Percentiles rank a stretch among this genome's conserved stretches.
phyloP scores from a whole-genome alignment of 2,329 filamentous ascomycete genomes.

The Lachnum nothofagi region DNA sequence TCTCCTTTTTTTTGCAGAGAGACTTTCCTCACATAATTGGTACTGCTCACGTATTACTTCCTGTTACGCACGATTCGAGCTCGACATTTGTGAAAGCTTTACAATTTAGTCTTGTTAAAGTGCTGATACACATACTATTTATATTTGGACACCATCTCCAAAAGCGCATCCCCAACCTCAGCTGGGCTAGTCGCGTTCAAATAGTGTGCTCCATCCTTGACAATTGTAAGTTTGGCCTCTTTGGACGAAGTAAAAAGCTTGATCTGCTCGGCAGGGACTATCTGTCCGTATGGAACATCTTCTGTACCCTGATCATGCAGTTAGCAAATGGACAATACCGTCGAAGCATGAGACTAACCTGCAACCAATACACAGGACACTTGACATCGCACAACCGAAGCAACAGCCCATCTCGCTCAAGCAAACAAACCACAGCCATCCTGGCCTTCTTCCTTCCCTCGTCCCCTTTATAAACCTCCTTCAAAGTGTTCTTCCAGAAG shows the following conservation, averaged over 20 bases:
- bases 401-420: conserved; percentile 45
- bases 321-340: too few relatives aligned
- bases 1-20: too few relatives aligned
- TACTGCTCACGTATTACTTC: too few relatives aligned
- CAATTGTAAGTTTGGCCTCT: conserved; percentile 40
- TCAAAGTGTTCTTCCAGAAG: conserved; percentile 45
- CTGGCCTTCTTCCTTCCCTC: conserved; percentile 45
- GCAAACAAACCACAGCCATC: conserved; percentile 41
- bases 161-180: conserved; percentile 15
- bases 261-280: conserved; percentile 44
- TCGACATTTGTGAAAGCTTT: too few relatives aligned
- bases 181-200: conserved; percentile 36
- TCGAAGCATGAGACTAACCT: too few relatives aligned
- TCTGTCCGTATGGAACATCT: conserved; percentile 41
- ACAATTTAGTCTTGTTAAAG: too few relatives aligned
- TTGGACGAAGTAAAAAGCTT: conserved; percentile 44
- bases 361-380: conserved; percentile 48
- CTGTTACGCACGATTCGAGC: too few relatives aligned
- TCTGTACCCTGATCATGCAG: conserved; percentile 38
- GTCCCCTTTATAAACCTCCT: conserved; percentile 45
- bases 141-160: too few relatives aligned
- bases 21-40: too few relatives aligned
- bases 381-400: conserved; percentile 42
- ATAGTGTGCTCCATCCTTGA: conserved; percentile 46
- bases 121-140: too few relatives aligned